phyloP scores from a whole-genome alignment of 257 asterid species.

The Marsdenia floribunda region DNA sequence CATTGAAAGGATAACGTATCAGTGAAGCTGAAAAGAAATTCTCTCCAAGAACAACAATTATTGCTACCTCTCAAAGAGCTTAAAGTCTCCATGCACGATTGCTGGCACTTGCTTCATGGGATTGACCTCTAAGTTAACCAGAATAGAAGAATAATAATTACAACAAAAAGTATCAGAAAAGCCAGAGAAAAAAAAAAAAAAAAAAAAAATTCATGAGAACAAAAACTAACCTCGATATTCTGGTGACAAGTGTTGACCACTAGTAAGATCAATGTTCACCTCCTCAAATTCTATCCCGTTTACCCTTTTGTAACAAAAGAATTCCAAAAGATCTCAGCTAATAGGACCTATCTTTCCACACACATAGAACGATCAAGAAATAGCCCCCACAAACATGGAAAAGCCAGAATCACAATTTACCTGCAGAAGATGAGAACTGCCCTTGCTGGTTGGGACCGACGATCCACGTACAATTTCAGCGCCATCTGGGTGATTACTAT shows the following conservation, averaged over 20 bases:
- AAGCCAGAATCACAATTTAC: slow-evolving; percentile 30
- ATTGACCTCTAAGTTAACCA: slow-evolving; percentile 46
- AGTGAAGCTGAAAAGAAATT: background rate
- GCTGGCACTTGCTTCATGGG: slow-evolving; percentile 86
- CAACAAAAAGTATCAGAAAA: background rate
- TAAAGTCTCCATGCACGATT: slow-evolving; percentile 72
- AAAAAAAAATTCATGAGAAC: background rate
- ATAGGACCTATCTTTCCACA: background rate
- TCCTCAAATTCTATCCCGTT: slow-evolving; percentile 89
- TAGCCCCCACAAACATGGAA: background rate
- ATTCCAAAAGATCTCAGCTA: background rate
- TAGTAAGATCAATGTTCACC: slow-evolving; percentile 48
- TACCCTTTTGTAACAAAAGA: slow-evolving; percentile 30
- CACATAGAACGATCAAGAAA: background rate
- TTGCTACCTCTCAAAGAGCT: slow-evolving; percentile 77
- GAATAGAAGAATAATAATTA: too few species aligned
- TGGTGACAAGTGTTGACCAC: slow-evolving; percentile 56
- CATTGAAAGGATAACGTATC: background rate
- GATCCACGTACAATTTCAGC: slow-evolving; percentile 70
- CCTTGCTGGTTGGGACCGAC: slow-evolving; percentile 86
- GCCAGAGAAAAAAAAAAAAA: background rate
- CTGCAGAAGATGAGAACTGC: slow-evolving; percentile 87
- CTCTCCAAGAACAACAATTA: background rate
- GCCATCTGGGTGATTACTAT: slow-evolving; percentile 31
- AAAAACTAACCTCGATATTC: slow-evolving; percentile 47